Conservation (phyloP, 805 yeast genomes). For the Cyberlindnera americana region DNA sequence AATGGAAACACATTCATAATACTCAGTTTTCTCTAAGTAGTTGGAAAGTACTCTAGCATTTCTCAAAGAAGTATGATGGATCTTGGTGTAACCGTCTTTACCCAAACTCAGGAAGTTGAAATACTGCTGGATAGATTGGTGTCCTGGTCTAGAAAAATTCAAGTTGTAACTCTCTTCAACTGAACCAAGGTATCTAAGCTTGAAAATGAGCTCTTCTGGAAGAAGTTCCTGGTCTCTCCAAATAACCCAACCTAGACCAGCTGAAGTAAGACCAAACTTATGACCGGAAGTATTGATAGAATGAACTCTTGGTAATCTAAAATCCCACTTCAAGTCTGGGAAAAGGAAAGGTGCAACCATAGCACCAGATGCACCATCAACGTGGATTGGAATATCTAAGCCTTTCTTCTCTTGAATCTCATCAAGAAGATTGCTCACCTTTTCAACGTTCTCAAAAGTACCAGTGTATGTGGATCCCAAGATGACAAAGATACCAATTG, state of each 20-base stretch:
- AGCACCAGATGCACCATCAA: conserved; percentile 93
- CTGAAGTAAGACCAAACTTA: conserved; percentile 86
- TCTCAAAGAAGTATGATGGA: conserved; percentile 58
- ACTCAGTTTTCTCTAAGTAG: conserved; percentile 60
- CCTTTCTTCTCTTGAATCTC: conserved; percentile 67
- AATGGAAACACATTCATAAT: conserved; percentile 71
- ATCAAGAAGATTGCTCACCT: conserved; percentile 61
- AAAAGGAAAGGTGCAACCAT: conserved; percentile 80
- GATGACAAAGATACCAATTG: conserved; percentile 86
- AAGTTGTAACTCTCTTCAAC: conserved; percentile 81
- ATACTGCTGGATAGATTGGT: conserved; percentile 86
- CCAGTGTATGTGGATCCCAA: conserved; percentile 93
- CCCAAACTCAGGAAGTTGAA: conserved; percentile 75
- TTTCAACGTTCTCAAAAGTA: conserved; percentile 74
- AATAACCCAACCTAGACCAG: conserved; percentile 90
- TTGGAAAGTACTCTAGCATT: conserved; percentile 67
- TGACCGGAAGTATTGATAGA: conserved; percentile 91
- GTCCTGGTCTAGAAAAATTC: conserved; percentile 91
- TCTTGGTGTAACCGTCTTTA: conserved; percentile 59
- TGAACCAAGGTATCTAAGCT: conserved; percentile 82
- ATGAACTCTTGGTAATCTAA: conserved; percentile 68
- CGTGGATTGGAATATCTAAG: conserved; percentile 73
- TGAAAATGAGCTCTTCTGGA: conserved; percentile 72
- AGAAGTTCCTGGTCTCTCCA: conserved; percentile 66
- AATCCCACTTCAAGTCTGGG: conserved; percentile 83